Evolutionary conservation across 805 yeast species (phyloP).

Genomic region (Candida cerambycidarum): DNA sequence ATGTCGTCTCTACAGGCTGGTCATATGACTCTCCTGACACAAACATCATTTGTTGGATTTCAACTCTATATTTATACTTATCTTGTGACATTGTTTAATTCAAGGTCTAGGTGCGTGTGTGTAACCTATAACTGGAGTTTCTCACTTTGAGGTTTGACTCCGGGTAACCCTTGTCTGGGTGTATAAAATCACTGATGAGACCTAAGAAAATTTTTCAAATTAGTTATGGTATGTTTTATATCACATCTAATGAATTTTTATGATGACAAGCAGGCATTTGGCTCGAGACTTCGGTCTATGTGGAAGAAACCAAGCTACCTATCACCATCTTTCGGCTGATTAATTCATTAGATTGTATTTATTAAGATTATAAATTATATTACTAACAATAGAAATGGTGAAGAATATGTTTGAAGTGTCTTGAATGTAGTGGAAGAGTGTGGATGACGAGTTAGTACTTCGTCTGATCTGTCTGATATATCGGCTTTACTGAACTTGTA

Average conservation of each 20-base stretch:
- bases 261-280: slow-evolving; percentile 99
- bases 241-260: slow-evolving; percentile 19
- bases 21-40: slow-evolving; percentile 94
- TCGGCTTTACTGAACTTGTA: no score
- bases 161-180: slow-evolving; percentile 2
- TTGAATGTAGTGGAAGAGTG: no score
- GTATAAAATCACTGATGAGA: slow-evolving; percentile 7
- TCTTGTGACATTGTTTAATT: slow-evolving; percentile 7
- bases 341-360: slow-evolving; percentile 4
- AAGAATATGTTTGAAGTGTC: no score
- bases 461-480: no score
- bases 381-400: slow-evolving; percentile 2
- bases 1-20: slow-evolving; percentile 88
- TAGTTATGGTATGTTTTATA: slow-evolving; percentile 14
- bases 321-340: slow-evolving; percentile 17
- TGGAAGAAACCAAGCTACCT: slow-evolving; percentile 99
- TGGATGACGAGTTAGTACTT: no score
- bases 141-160: neutral
- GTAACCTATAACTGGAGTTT: no score
- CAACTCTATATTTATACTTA: slow-evolving; percentile 79
- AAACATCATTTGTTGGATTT: slow-evolving; percentile 98
- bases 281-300: slow-evolving; percentile 98
- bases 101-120: no score
- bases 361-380: slow-evolving; percentile 1
- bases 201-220: slow-evolving; percentile 4